phyloP scores from a whole-genome alignment of 805 yeast genomes.

The Lipomyces orientalis region DNA sequence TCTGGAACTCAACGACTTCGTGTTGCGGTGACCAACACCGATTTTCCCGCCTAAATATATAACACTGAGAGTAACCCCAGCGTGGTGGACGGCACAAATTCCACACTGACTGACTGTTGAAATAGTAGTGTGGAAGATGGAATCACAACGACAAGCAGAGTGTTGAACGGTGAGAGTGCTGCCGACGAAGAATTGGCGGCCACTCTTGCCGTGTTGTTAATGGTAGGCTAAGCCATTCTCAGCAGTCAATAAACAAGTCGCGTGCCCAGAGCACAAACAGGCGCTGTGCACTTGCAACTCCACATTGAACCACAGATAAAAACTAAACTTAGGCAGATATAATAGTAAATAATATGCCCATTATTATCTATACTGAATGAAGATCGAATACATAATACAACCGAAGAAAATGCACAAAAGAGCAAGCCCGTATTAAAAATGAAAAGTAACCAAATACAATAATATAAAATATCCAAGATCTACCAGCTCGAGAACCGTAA shows the following conservation, averaged over 20 bases:
- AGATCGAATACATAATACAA: background rate
- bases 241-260: slow-evolving; percentile 4
- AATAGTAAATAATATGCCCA: background rate
- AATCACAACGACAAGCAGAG: background rate
- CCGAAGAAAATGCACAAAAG: background rate
- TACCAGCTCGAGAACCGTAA: too few relatives aligned
- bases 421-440: too few relatives aligned
- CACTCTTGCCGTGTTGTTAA: background rate
- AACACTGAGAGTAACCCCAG: background rate
- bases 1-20: background rate
- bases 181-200: background rate
- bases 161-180: background rate
- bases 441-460: too few relatives aligned
- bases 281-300: background rate
- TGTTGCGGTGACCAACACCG: background rate
- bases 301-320: too few relatives aligned
- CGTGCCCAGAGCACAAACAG: background rate
- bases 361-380: background rate
- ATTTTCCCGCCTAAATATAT: background rate
- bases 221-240: background rate
- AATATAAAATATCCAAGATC: too few relatives aligned
- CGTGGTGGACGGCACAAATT: background rate
- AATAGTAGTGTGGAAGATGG: background rate
- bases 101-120: background rate
- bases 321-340: too few relatives aligned